Evolutionary conservation across 2,329 filamentous ascomycete species (phyloP), one percentile per base, ranked within the genome.

Genomic region (Arthrobotrys conoides): DNA sequence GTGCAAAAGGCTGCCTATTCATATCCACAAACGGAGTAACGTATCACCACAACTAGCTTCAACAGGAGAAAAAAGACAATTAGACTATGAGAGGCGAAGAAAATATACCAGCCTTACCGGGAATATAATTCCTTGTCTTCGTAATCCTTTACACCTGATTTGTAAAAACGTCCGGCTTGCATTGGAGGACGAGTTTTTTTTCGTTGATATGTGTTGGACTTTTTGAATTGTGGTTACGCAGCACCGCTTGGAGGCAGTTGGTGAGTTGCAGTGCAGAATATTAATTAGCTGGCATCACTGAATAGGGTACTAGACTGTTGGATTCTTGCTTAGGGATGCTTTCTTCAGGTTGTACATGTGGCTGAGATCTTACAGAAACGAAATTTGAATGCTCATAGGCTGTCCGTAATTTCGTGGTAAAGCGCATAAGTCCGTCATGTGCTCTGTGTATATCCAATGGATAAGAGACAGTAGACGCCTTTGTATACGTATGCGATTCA

Each of bases 381-480:
- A 33, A 22, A 53, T 53, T 53, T 53, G 49, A 33, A 53, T 24
- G 9, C 33, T 53, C 16, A 55, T 33, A 55, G 16, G 51, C 16
- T 55, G 24, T 38, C 53, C 53, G 33, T 59, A 38, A 59, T 59
- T 38, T 59, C 53, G 53, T 59, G 53, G 53, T 20, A 59, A 59
- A 22, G 16, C 53, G 53, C 53, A 59, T 36, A 6, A 46, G 44
- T 41, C 38, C 38, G 38, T 41, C 44, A n/a, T 46, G 14, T n/a
- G n/a, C 36, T 46, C 12, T 46, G 16, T 4, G n/a, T 20, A 38
- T 38, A 59, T 38, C 53, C 27, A 59, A 59, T 59, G 27, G n/a
- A 14, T 14, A 36, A 18, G 30, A 12, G n/a, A 16, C 41, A 46
- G 16, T 57, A 57, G 53, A 20, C 53, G 53, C 30, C 53, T 4